These are phyloP conservation scores for Kalanchoe fedtschenkoi DNA, from an alignment of 164 flowering plant species.

Conservation along the genomic window DNA sequence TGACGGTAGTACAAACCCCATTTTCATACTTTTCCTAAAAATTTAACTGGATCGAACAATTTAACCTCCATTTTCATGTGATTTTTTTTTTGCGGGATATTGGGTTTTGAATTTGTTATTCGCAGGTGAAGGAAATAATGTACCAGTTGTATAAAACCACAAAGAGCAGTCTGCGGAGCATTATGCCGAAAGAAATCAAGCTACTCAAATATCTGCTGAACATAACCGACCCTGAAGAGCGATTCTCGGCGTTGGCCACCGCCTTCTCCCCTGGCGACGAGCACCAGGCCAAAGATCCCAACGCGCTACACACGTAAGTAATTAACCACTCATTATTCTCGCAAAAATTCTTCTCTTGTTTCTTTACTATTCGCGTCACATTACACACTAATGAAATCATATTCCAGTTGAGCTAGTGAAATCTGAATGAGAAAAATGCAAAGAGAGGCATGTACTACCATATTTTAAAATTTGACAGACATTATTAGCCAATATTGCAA, in stretches of 20 bases:
- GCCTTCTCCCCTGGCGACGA: conserved; percentile 86
- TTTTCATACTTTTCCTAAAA: too few species aligned
- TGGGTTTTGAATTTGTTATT: not conserved
- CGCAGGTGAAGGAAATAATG: conserved; percentile 95
- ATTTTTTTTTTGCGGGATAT: not conserved
- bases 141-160: conserved; percentile 75
- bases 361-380: too few species aligned
- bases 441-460: too few species aligned
- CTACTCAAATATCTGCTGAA: conserved; percentile 78
- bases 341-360: conserved; percentile 6
- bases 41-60: too few species aligned
- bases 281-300: conserved; percentile 45
- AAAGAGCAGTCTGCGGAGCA: conserved; percentile 78
- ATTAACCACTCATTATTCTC: too few species aligned
- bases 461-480: too few species aligned
- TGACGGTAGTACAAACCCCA: too few species aligned
- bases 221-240: conserved; percentile 90
- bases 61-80: too few species aligned
- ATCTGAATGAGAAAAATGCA: too few species aligned
- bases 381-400: too few species aligned
- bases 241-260: conserved; percentile 83
- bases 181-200: conserved; percentile 86
- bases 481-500: too few species aligned
- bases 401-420: too few species aligned
- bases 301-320: conserved; percentile 74